These are phyloP conservation scores for Holtermannia corniformis DNA, from an alignment of 768 basidiomycete genomes.

Conservation along the genomic window DNA sequence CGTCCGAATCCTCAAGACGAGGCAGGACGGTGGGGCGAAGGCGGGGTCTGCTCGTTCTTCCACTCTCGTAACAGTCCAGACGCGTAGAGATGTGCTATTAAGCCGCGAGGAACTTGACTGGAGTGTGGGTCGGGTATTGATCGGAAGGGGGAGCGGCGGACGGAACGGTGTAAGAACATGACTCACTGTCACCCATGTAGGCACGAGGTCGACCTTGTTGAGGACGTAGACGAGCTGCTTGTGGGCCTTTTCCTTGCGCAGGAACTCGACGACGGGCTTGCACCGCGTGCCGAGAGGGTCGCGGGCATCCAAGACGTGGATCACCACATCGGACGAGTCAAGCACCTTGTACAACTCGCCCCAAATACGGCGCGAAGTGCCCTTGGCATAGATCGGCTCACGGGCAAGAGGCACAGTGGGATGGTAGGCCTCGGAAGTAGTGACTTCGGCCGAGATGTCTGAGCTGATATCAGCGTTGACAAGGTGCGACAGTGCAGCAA, in stretches of 20 bases:
- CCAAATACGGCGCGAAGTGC: constrained; percentile 90
- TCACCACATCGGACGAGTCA: constrained; percentile 92
- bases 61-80: constrained; percentile 49
- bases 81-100: constrained; percentile 21
- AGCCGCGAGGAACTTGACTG: constrained; percentile 45
- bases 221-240: constrained; percentile 94
- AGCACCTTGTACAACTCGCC: constrained; percentile 99
- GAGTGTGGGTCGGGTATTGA: constrained; percentile 41
- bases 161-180: background rate
- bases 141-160: background rate
- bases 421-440: constrained; percentile 26
- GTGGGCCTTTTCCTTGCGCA: constrained; percentile 92
- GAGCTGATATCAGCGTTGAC: constrained; percentile 3
- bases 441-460: constrained; percentile 7
- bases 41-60: constrained; percentile 44
- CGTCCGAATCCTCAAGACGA: constrained; percentile 27
- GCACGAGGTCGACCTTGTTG: constrained; percentile 97
- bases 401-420: constrained; percentile 44
- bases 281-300: constrained; percentile 94
- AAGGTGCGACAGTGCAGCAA: constrained; percentile 35
- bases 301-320: constrained; percentile 90
- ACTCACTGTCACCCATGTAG: constrained; percentile 95
- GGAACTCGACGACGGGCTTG: constrained; percentile 81
- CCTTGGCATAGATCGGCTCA: constrained; percentile 90
- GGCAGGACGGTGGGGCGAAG: constrained; percentile 20